phyloP scores from a whole-genome alignment of 2,329 filamentous ascomycete species.

The Diplodia mutila region DNA sequence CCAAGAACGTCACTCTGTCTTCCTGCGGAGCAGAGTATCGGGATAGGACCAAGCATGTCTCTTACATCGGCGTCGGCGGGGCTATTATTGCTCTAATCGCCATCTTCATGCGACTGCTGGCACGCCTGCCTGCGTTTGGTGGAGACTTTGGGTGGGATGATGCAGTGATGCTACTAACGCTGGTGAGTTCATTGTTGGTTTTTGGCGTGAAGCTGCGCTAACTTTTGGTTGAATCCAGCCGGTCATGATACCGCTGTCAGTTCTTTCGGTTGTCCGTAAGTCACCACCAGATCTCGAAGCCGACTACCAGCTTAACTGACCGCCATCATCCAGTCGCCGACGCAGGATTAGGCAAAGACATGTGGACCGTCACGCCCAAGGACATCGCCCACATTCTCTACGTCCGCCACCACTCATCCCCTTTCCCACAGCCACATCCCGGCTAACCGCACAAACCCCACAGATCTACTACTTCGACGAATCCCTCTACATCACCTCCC shows the following conservation, averaged over 20 bases:
- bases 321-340: conserved; percentile 25
- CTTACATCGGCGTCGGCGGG: conserved; percentile 40
- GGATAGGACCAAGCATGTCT: conserved; percentile 39
- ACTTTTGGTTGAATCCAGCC: conserved; percentile 26
- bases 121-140: conserved; percentile 40
- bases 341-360: conserved; percentile 55
- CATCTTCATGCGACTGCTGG: conserved; percentile 42
- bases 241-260: conserved; percentile 33
- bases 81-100: conserved; percentile 41
- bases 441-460: background rate
- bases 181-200: background rate
- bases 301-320: background rate
- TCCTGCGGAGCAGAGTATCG: conserved; percentile 46
- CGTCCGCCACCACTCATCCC: background rate
- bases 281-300: background rate
- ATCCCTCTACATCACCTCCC: conserved; percentile 39
- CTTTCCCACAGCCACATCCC: background rate
- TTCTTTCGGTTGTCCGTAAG: conserved; percentile 29
- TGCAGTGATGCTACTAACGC: conserved; percentile 34
- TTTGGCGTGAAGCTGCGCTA: background rate
- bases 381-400: conserved; percentile 51
- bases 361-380: conserved; percentile 53
- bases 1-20: conserved; percentile 48
- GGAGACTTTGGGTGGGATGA: conserved; percentile 46
- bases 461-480: conserved; percentile 40